phyloP scores from a whole-genome alignment of 352 stramenopile genomes.

The Blastocystis sp. region DNA sequence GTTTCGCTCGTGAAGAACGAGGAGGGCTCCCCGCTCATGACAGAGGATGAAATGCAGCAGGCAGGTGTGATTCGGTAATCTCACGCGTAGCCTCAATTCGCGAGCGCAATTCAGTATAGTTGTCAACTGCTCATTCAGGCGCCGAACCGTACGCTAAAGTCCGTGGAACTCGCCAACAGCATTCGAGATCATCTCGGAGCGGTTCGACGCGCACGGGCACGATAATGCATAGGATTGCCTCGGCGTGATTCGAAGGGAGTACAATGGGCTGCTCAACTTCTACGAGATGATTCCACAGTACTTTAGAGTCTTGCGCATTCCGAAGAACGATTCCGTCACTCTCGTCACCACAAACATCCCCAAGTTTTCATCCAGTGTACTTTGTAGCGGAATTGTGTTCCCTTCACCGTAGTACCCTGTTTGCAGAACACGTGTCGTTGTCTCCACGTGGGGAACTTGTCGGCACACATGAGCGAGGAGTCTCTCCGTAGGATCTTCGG shows the following conservation, averaged over 20 bases:
- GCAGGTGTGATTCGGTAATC: background rate
- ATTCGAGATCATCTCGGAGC: constrained; percentile 22
- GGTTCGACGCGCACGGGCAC: background rate
- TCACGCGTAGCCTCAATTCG: background rate
- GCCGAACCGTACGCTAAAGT: constrained; percentile 5
- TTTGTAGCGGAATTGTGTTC: background rate
- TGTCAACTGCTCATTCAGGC: constrained; percentile 1
- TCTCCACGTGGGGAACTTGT: constrained; percentile 37
- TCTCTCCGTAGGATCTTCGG: background rate
- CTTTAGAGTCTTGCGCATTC: constrained; percentile 1
- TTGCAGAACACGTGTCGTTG: constrained; percentile 10
- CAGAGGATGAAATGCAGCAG: background rate
- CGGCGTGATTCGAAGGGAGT: background rate
- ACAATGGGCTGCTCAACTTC: constrained; percentile 5
- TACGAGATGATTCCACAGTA: constrained; percentile 6
- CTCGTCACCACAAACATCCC: constrained; percentile 10
- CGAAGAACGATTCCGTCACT: constrained; percentile 6
- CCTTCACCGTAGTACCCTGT: background rate
- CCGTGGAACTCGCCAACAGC: constrained; percentile 21
- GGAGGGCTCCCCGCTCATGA: background rate
- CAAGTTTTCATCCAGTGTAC: background rate
- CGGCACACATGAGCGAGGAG: background rate
- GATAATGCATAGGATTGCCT: background rate
- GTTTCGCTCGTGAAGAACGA: background rate
- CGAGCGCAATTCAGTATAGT: constrained; percentile 12